Base-by-base conservation (phyloP, 1,284 basidiomycete species). In the Papiliotrema laurentii region DNA sequence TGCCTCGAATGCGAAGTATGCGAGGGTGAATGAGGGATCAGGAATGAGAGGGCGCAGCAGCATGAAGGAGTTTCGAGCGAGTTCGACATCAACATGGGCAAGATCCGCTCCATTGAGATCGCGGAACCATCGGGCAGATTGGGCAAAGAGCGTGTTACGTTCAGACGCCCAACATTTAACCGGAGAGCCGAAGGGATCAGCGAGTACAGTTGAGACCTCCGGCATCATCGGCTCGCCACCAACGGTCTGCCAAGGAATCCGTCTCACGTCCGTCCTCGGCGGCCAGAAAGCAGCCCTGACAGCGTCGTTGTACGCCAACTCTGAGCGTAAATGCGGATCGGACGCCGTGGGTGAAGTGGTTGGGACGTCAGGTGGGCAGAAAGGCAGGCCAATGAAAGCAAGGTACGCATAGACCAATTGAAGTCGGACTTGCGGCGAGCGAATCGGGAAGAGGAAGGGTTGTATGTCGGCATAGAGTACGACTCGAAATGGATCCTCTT, bases 401-500 rank as follows among this genome's bases (percentile, higher is more conserved):
- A 96, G 76, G 80, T 87, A 90, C 6, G 84, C 80, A 51, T 86
- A 75, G 14, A 87, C 81, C 58, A 92, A 83, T 28, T 81, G 78
- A 21, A 81, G 66, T 62, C 82, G 82, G 0, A 82, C 81, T 33
- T 73, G 72, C 3, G 69, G 59, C 3, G 79, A 77, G 10, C 74
- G 75, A 27, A 93, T 62, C 27, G 80, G 64, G 47, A 89, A 74
- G 19, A 97, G 77, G 41, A 91, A 76, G 2, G 82, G 72, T 11
- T 80, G 79, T 50, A 96, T 79, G 64, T 97, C 92, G 39, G 81
- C 77, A 68, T 92, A 89, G 14, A 97, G 74, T 21, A 94, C 78
- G 2, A 81, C 81, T 1, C 83, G 77, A 68, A 86, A 92, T 0
- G 90, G 89, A 68, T 93, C 90, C 25, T 78, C 76, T 25, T 82